A percentile compares a stretch with the other conserved stretches of the same genome.
Evolutionary conservation across 352 stramenopile species (phyloP).

Genomic region (Pythium grandisporangium): DNA sequence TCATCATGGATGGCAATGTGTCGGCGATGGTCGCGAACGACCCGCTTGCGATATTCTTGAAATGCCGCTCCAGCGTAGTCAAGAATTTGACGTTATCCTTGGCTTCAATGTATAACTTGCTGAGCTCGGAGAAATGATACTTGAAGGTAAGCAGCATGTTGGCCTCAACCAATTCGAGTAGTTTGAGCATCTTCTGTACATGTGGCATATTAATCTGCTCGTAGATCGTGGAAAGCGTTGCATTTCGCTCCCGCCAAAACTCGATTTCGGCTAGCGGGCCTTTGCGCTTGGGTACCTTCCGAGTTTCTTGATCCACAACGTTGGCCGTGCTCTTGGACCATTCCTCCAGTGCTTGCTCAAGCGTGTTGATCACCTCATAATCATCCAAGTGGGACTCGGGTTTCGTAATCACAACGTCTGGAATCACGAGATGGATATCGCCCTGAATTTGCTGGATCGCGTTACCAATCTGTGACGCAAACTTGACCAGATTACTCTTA

Average conservation of each 20-base stretch:
- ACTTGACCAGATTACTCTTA: constrained; percentile 88
- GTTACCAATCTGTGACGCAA: constrained; percentile 89
- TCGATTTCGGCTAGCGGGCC: constrained; percentile 93
- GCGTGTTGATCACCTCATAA: constrained; percentile 78
- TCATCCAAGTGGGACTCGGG: constrained; percentile 79
- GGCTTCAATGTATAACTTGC: constrained; percentile 92
- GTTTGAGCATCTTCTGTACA: constrained; percentile 94
- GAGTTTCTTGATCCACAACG: constrained; percentile 86
- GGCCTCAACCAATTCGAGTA: constrained; percentile 87
- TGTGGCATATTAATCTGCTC: constrained; percentile 94
- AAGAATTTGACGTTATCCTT: constrained; percentile 97
- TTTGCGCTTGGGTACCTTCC: constrained; percentile 83
- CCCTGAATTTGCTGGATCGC: constrained; percentile 92
- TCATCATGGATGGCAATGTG: constrained; percentile 94
- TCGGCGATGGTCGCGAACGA: constrained; percentile 90
- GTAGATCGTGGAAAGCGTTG: constrained; percentile 91
- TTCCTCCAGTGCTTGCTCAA: constrained; percentile 89
- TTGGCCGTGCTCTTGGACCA: constrained; percentile 89
- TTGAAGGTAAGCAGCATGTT: constrained; percentile 91
- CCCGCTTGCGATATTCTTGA: constrained; percentile 91
- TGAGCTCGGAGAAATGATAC: constrained; percentile 92
- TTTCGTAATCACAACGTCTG: constrained; percentile 87
- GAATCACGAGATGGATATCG: constrained; percentile 90
- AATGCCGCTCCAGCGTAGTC: constrained; percentile 93
- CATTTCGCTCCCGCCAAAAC: constrained; percentile 94